Percentiles rank a stretch among this genome's conserved stretches.
These are phyloP conservation scores for Fallopia convolvulus DNA, from an alignment of 148 eudicot genomes.

Conservation along the genomic window DNA sequence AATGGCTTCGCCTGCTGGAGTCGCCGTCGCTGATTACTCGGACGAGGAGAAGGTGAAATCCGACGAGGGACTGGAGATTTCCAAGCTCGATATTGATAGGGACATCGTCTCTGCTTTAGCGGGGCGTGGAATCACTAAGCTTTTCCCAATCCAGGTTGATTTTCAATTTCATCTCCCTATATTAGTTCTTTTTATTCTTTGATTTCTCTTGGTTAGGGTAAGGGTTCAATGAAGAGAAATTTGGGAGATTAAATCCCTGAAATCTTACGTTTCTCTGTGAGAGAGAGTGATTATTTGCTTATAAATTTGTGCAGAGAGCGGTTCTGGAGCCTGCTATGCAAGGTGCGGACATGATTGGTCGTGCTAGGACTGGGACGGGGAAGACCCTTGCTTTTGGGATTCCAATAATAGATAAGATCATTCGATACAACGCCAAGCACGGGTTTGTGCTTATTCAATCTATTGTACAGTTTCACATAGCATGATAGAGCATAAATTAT, in stretches of 20 bases:
- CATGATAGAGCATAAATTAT: background rate
- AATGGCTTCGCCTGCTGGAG: conserved; percentile 12
- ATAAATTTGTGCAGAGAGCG: conserved; percentile 55
- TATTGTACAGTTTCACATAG: background rate
- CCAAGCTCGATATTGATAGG: conserved; percentile 57
- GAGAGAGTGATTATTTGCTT: background rate
- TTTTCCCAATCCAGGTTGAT: conserved; percentile 86
- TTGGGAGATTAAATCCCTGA: no score
- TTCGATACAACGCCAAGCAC: conserved; percentile 50
- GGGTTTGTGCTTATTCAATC: conserved; percentile 40
- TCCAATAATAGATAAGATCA: conserved; percentile 92
- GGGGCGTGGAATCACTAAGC: conserved; percentile 60
- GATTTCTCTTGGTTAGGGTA: background rate
- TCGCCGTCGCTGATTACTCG: conserved; percentile 17
- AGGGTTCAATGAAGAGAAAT: background rate
- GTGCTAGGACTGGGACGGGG: conserved; percentile 97
- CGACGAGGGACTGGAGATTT: conserved; percentile 57
- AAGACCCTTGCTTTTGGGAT: conserved; percentile 98
- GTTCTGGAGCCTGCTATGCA: conserved; percentile 98
- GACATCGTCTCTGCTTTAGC: conserved; percentile 52
- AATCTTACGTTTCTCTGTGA: no score
- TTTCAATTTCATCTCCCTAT: background rate
- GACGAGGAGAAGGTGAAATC: conserved; percentile 14
- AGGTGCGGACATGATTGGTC: conserved; percentile 93
- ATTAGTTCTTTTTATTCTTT: background rate